Evolutionary conservation across 768 basidiomycete genomes (phyloP).

Genomic region (Antrodiella citrinella): DNA sequence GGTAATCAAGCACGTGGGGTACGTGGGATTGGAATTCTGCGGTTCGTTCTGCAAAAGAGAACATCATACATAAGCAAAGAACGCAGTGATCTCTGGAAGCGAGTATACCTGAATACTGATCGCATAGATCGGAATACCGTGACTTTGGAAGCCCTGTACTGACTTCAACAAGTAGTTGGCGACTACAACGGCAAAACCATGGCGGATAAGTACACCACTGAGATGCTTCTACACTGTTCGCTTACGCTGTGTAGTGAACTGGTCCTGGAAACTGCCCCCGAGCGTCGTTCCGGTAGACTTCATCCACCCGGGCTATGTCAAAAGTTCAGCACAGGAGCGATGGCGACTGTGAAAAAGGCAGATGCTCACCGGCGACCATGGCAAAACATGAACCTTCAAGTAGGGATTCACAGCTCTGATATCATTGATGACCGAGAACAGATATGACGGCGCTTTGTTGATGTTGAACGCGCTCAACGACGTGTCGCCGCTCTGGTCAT

Average conservation of each 20-base stretch:
- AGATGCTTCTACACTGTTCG: constrained; percentile 2
- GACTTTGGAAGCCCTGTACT: constrained; percentile 55
- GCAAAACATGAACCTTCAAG: constrained; percentile 49
- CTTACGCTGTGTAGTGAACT: constrained; percentile 43
- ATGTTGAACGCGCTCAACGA: constrained; percentile 51
- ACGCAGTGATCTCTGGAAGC: neutral
- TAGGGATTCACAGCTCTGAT: constrained; percentile 49
- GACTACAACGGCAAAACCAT: constrained; percentile 30
- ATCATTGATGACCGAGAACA: constrained; percentile 57
- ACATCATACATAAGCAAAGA: neutral
- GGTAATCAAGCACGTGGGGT: constrained; percentile 55
- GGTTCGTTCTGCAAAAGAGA: constrained; percentile 39
- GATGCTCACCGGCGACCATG: constrained; percentile 65
- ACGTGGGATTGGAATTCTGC: constrained; percentile 51
- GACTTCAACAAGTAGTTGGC: constrained; percentile 66
- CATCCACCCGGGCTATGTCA: constrained; percentile 73
- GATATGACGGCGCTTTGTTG: constrained; percentile 47
- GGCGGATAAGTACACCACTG: neutral
- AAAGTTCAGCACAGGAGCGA: too few species aligned
- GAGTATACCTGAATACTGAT: constrained; percentile 43
- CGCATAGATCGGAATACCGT: constrained; percentile 57
- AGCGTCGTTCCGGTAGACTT: constrained; percentile 59
- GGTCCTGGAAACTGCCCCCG: constrained; percentile 50
- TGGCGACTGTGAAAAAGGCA: too few species aligned
- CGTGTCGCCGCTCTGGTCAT: constrained; percentile 55